phyloP scores from a whole-genome alignment of 2,329 filamentous ascomycete species.

The Aspergillus calidoustus region DNA sequence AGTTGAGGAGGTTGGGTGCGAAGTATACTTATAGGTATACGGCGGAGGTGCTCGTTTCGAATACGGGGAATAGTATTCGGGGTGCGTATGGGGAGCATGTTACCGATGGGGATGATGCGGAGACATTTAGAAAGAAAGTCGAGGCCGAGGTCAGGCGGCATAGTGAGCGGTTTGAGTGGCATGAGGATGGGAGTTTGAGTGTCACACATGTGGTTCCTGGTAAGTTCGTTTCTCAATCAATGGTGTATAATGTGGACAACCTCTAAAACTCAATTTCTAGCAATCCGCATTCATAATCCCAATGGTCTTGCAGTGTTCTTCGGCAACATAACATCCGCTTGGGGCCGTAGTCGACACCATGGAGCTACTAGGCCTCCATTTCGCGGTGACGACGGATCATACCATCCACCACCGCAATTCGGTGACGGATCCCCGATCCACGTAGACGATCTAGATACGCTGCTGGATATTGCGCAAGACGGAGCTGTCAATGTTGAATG shows the following conservation, averaged over 20 bases:
- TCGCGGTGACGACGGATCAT: not conserved
- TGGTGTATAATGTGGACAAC: not conserved
- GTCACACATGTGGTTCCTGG: not conserved
- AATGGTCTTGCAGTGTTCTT: not conserved
- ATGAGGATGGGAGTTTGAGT: not conserved
- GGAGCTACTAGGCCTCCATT: not conserved
- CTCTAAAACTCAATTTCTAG: not conserved
- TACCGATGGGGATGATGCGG: not conserved
- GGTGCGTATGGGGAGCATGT: not conserved
- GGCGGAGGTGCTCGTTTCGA: not conserved
- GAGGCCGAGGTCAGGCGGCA: not conserved
- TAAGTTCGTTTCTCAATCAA: not conserved
- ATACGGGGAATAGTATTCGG: not conserved
- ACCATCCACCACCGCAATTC: conserved; percentile 2
- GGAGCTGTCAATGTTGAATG: not conserved
- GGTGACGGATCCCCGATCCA: not conserved
- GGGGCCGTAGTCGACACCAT: not conserved
- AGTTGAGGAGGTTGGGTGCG: not conserved
- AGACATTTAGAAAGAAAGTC: not conserved
- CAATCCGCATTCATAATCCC: not conserved
- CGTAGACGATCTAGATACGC: not conserved
- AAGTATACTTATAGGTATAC: conserved; percentile 1
- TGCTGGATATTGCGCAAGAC: not conserved
- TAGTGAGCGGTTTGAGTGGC: not conserved
- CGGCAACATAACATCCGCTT: conserved; percentile 4